A percentile compares a stretch with the other conserved stretches of the same genome.
Evolutionary conservation across 305 asterid genomes (phyloP).

Genomic region (Fraxinus paxiana): DNA sequence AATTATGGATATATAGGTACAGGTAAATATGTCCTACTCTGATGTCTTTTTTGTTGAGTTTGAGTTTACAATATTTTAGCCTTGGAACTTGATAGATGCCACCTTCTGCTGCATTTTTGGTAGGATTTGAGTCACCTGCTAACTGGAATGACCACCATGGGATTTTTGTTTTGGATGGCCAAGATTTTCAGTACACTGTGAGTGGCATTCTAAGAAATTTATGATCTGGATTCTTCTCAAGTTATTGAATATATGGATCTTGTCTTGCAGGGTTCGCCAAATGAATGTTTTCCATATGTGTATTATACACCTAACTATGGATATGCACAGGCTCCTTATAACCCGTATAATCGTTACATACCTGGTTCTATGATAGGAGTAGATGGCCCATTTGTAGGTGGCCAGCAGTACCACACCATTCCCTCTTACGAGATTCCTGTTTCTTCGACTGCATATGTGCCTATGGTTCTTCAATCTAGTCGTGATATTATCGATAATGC

Average conservation of each 20-base stretch:
- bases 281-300: constrained; percentile 55
- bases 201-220: constrained; percentile 26
- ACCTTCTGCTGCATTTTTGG: background rate
- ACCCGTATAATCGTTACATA: constrained; percentile 83
- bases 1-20: constrained; percentile 71
- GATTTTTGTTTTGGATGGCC: constrained; percentile 64
- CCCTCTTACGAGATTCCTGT: constrained; percentile 58
- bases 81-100: background rate
- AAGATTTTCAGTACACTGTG: constrained; percentile 63
- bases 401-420: constrained; percentile 55
- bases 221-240: background rate
- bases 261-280: constrained; percentile 61
- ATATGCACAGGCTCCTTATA: constrained; percentile 61
- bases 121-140: constrained; percentile 71
- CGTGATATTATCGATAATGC: constrained; percentile 41
- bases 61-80: background rate
- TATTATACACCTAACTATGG: constrained; percentile 69
- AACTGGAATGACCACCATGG: constrained; percentile 69
- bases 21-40: constrained; percentile 36
- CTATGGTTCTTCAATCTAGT: constrained; percentile 52
- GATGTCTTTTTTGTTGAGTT: background rate
- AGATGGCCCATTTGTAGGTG: constrained; percentile 53
- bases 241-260: constrained; percentile 22
- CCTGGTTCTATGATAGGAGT: constrained; percentile 84
- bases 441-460: constrained; percentile 47